Evolutionary conservation across 345 rosid genomes (phyloP).

Genomic region (Eucalyptus pauciflora): DNA sequence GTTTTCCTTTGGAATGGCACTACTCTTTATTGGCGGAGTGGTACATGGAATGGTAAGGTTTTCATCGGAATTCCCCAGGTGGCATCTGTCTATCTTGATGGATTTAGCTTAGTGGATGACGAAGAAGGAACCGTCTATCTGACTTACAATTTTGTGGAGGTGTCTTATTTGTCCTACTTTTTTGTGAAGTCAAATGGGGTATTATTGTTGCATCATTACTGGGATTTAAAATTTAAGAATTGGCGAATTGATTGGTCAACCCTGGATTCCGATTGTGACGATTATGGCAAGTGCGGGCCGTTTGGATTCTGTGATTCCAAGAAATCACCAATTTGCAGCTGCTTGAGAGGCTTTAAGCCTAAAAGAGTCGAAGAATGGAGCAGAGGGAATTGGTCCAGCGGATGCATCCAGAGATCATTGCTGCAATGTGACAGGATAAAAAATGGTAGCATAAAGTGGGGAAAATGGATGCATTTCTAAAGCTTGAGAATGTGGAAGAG

Average conservation of each 20-base stretch:
- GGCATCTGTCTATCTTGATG: background rate
- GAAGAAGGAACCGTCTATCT: slow-evolving; percentile 4
- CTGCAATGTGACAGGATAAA: slow-evolving; percentile 1
- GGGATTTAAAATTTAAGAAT: background rate
- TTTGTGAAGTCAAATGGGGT: background rate
- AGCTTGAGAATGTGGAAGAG: background rate
- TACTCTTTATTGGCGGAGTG: slow-evolving; percentile 29
- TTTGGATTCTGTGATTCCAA: background rate
- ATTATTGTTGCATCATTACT: background rate
- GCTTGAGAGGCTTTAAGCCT: background rate
- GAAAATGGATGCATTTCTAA: slow-evolving; percentile 2
- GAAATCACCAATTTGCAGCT: slow-evolving; percentile 8
- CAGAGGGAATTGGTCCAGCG: slow-evolving; percentile 10
- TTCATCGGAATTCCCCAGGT: background rate
- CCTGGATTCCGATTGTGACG: background rate
- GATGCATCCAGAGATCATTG: slow-evolving; percentile 2
- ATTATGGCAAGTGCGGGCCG: slow-evolving; percentile 9
- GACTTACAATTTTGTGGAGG: background rate
- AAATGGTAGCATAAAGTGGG: background rate
- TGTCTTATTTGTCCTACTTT: background rate
- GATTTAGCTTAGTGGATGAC: background rate
- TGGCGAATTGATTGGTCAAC: background rate
- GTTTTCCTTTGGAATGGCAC: slow-evolving; percentile 27
- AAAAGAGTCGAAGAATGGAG: slow-evolving; percentile 6
- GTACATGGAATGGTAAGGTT: slow-evolving; percentile 50